A percentile compares a stretch with the other conserved stretches of the same genome.
phyloP scores from a whole-genome alignment of 2,329 filamentous ascomycete genomes.

The Pleurostoma richardsiae region DNA sequence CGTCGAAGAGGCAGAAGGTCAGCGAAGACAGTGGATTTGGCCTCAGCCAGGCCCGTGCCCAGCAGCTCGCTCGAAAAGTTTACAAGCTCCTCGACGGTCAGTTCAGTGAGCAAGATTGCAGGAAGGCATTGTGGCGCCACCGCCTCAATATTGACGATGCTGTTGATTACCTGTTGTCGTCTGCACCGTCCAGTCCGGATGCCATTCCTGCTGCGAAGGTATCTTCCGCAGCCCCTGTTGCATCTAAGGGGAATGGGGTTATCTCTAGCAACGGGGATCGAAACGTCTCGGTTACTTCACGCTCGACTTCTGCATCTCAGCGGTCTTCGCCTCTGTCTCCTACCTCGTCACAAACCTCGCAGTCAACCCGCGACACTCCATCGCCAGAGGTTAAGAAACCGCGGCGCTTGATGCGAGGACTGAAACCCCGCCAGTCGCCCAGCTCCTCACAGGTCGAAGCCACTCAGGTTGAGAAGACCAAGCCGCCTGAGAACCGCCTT shows the following conservation, averaged over 20 bases:
- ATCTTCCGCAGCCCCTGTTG: constrained; percentile 3
- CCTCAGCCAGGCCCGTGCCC: neutral
- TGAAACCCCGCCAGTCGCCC: constrained; percentile 6
- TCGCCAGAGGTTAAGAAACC: constrained; percentile 4
- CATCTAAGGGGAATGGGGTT: constrained; percentile 2
- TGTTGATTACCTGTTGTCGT: neutral
- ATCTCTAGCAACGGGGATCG: neutral
- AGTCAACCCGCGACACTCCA: neutral
- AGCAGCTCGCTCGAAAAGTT: constrained; percentile 8
- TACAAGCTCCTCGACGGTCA: constrained; percentile 3
- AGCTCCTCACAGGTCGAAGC: constrained; percentile 2
- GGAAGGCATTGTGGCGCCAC: constrained; percentile 1
- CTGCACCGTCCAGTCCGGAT: neutral
- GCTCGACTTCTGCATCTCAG: too few species aligned
- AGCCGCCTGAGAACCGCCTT: neutral
- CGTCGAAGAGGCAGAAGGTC: neutral
- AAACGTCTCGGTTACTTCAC: too few species aligned
- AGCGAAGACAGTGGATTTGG: neutral
- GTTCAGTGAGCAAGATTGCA: constrained; percentile 1
- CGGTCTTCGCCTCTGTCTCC: neutral
- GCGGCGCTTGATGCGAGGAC: constrained; percentile 4
- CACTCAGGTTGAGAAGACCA: constrained; percentile 8
- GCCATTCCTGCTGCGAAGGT: constrained; percentile 1
- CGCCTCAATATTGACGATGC: constrained; percentile 2
- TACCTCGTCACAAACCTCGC: constrained; percentile 2